phyloP scores from a whole-genome alignment of 2,329 filamentous ascomycete genomes.

The Domatiomyces globalis region DNA sequence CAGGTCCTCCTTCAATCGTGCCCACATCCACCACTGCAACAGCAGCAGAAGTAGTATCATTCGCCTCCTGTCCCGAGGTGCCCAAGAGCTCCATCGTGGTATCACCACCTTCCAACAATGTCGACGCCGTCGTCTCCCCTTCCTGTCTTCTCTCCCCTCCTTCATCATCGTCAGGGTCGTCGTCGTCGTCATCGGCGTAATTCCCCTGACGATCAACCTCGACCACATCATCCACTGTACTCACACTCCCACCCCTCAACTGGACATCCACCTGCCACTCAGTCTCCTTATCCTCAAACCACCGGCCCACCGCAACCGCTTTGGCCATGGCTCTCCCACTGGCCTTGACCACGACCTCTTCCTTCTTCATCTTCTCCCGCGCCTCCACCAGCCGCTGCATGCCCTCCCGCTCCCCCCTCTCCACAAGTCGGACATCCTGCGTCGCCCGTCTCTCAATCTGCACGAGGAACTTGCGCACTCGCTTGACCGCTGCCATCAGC shows the following conservation, averaged over 20 bases:
- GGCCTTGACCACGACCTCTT: constrained; percentile 45
- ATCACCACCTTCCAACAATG: constrained; percentile 10
- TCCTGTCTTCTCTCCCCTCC: not conserved
- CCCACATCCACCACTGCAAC: not conserved
- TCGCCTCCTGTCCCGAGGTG: constrained; percentile 7
- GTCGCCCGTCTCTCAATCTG: constrained; percentile 38
- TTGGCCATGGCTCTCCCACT: constrained; percentile 46
- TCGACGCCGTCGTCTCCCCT: not conserved
- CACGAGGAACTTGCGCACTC: constrained; percentile 41
- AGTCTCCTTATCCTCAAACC: constrained; percentile 38
- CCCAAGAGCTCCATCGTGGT: constrained; percentile 15
- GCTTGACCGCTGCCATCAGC: constrained; percentile 46
- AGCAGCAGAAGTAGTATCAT: not conserved
- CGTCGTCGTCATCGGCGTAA: constrained; percentile 16
- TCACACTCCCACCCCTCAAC: constrained; percentile 42
- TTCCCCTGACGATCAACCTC: constrained; percentile 22
- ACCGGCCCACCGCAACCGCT: constrained; percentile 40
- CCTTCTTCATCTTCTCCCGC: constrained; percentile 25
- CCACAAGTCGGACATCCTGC: constrained; percentile 3
- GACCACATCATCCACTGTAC: constrained; percentile 47
- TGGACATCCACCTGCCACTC: constrained; percentile 36
- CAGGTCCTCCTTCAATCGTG: not conserved
- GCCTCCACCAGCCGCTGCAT: constrained; percentile 22
- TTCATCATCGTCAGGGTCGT: constrained; percentile 4
- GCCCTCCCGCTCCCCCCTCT: constrained; percentile 9